Evolutionary conservation across 2,329 filamentous ascomycete genomes (phyloP).

Genomic region (Botrytis paeoniae): DNA sequence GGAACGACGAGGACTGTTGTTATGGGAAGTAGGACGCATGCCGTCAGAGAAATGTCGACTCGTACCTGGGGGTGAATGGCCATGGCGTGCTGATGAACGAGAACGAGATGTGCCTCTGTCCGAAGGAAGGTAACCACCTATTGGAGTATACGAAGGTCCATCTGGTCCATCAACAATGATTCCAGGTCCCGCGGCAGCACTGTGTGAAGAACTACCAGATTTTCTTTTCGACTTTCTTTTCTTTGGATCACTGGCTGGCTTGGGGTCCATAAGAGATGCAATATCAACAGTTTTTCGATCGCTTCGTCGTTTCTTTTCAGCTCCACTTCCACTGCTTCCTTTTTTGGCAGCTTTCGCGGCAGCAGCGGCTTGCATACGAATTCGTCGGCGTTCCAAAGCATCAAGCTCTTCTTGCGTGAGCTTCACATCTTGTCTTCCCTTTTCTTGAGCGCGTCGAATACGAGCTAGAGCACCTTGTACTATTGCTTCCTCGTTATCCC

Average conservation of each 20-base stretch:
- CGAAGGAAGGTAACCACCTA: slow-evolving; percentile 42
- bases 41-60: slow-evolving; percentile 35
- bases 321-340: slow-evolving; percentile 31
- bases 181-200: slow-evolving; percentile 40
- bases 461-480: slow-evolving; percentile 76
- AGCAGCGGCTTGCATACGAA: slow-evolving; percentile 47
- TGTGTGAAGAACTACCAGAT: slow-evolving; percentile 33
- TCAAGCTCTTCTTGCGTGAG: slow-evolving; percentile 77
- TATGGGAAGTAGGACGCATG: slow-evolving; percentile 40
- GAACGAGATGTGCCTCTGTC: slow-evolving; percentile 37
- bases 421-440: slow-evolving; percentile 75
- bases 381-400: slow-evolving; percentile 68
- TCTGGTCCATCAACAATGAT: slow-evolving; percentile 48
- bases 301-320: slow-evolving; percentile 32
- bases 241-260: slow-evolving; percentile 25
- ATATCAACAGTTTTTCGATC: slow-evolving; percentile 30
- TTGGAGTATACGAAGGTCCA: slow-evolving; percentile 46
- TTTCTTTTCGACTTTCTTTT: slow-evolving; percentile 35
- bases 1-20: slow-evolving; percentile 36
- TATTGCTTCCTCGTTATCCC: slow-evolving; percentile 68
- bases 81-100: slow-evolving; percentile 31
- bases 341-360: slow-evolving; percentile 29
- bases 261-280: slow-evolving; percentile 30
- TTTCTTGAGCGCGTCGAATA: slow-evolving; percentile 73
- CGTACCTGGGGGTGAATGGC: slow-evolving; percentile 27